Base-by-base conservation (phyloP, 148 eudicot species). In the Chenopodium suecicum region DNA sequence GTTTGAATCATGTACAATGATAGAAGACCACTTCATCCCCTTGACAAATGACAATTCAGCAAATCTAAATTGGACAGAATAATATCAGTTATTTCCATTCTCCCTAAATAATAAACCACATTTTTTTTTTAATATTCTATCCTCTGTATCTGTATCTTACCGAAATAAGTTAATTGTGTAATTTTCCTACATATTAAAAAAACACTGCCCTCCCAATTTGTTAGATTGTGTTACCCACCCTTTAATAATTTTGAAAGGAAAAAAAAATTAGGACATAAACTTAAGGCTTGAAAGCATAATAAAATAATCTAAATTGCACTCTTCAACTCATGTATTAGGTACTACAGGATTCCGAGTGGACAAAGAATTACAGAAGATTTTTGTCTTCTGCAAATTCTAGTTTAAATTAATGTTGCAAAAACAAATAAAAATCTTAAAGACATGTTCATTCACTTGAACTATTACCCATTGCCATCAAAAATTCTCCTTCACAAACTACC, bases 401-500 rank as follows among this genome's bases (percentile, higher is more conserved):
- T 22, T 44, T 20, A 78, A 67, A 52, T 58, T 23, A 72, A 68
- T 19, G 12, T 22, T 34, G 67, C 63, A 64, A 32, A 54, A 69
- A 77, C 58, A 62, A 73, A 20, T 22, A 13, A 27, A 60, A 58
- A 4, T 7, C 9, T 32, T 0, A 16, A 54, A 23, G 20, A 58
- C 19, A 74, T n/a, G 9, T 19, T 86, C 79, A 88, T 81, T 84
- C 82, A 47, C 79, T 82, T 29, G 78, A 50, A 66, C 64, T 48
- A 82, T 89, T 86, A 22, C 90, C 98, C 91, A 89, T 90, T 65
- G 99, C 99, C 98, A 96, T 91, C 89, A 96, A 85, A 85, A 96
- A 94, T 68, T 96, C 99, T 74, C 99, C 99, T 84, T 95, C 98
- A 44, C 98, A 95, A 47, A 93, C 99, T 29, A 95, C 86, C 56